These are phyloP conservation scores for Colletotrichum gloeosporioides DNA, from an alignment of 2,329 filamentous ascomycete genomes.

Conservation along the genomic window DNA sequence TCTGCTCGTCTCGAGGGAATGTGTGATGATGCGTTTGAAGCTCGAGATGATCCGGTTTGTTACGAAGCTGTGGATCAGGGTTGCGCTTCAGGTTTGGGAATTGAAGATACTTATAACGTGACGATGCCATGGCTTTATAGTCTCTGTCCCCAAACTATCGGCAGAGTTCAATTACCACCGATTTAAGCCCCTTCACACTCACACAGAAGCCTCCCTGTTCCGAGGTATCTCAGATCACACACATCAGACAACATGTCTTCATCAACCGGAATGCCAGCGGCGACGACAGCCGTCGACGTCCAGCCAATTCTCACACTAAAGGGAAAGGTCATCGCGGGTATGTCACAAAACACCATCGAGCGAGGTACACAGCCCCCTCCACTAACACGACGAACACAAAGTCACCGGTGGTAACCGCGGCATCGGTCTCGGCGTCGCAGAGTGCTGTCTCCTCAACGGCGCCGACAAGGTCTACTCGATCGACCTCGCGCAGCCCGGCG, in stretches of 20 bases:
- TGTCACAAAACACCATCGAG: neutral
- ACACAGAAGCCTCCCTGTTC: fast-evolving
- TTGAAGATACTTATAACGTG: neutral
- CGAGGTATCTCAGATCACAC: neutral
- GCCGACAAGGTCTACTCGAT: slow-evolving; percentile 44
- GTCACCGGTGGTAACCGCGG: slow-evolving; percentile 49
- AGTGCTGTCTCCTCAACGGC: slow-evolving; percentile 49
- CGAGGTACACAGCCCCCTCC: neutral
- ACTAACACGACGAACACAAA: neutral
- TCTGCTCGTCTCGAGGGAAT: slow-evolving; percentile 10
- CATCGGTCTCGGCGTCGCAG: slow-evolving; percentile 52
- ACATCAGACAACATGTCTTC: neutral
- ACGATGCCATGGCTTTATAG: neutral
- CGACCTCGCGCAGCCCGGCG: slow-evolving; percentile 30
- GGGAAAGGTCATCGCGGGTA: slow-evolving; percentile 43
- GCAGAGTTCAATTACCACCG: neutral
- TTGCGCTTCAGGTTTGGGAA: neutral
- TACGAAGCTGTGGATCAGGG: neutral
- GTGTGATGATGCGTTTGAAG: neutral
- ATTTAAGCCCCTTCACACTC: neutral
- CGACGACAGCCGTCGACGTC: neutral
- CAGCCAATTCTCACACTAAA: slow-evolving; percentile 31
- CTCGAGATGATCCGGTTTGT: neutral
- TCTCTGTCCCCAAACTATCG: fast-evolving
- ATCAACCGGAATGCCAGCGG: neutral